Evolutionary conservation across 768 basidiomycete species (phyloP).

Genomic region (Gelatoporia subvermispora): DNA sequence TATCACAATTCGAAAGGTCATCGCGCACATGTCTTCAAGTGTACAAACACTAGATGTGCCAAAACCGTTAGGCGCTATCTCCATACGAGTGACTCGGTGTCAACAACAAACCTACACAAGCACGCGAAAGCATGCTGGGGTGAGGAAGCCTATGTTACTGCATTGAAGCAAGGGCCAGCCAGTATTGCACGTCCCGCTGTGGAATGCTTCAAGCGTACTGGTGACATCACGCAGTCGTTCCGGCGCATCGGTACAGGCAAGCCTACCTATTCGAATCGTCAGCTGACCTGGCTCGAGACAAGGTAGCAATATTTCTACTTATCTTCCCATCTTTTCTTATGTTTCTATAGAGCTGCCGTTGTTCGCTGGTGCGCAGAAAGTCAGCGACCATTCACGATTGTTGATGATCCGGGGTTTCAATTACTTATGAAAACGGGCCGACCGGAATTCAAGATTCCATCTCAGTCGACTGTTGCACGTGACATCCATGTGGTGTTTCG

Average conservation of each 20-base stretch:
- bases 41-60: conserved; percentile 18
- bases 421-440: conserved; percentile 30
- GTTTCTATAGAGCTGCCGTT: conserved; percentile 22
- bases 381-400: conserved; percentile 28
- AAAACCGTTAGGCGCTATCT: conserved; percentile 16
- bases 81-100: conserved; percentile 22
- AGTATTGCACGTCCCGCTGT: conserved; percentile 1
- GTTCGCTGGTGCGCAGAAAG: conserved; percentile 33
- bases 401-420: conserved; percentile 29
- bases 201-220: neutral
- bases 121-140: conserved; percentile 34
- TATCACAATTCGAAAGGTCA: conserved; percentile 16
- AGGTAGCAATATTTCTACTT: conserved; percentile 10
- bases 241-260: conserved; percentile 23
- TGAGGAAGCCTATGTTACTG: conserved; percentile 16
- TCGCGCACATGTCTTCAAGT: conserved; percentile 27
- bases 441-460: conserved; percentile 32
- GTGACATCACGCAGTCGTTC: conserved; percentile 23
- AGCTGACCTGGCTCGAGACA: conserved; percentile 21
- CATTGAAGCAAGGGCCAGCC: neutral
- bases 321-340: neutral
- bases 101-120: conserved; percentile 23
- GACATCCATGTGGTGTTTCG: conserved; percentile 29
- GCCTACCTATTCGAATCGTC: conserved; percentile 27
- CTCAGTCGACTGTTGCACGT: conserved; percentile 24